Evolutionary conservation across 75 land plant species (phyloP), one percentile per base, ranked within the genome.

Genomic region (Ceratopteris richardii): DNA sequence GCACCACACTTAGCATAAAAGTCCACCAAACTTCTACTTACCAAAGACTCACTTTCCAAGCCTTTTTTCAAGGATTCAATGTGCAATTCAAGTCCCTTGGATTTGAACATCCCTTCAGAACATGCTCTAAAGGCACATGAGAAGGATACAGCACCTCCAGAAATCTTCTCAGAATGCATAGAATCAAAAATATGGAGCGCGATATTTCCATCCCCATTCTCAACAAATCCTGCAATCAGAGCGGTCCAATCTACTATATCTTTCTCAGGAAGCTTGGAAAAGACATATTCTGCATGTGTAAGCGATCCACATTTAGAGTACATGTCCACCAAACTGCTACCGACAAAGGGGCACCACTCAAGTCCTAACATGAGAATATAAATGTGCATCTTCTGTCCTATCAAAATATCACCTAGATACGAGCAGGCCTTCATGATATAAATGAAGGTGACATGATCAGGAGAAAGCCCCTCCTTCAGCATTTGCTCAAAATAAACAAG

Each of bases 221-320:
- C 50, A 4, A 21, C 50, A 46, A 6, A 46, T 46, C 22, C 50
- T 46, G 50, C 18, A 46, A 46, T 46, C 22, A 46, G 14, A 18
- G 83, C 79, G 28, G 79, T 80, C 76, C 79, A 80, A 27, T 64
- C 65, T 51, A 81, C 73, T 22, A 82, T 81, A 68, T 82, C 81
- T 58, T 65, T 73, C 19, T 55, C 57, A 51, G 56, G 21, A 58
- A 82, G 78, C 61, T 75, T 66, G 44, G 56, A 75, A 31, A 82
- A 82, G 56, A 71, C 66, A 16, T 13, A 2, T 24, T 60, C n/a
- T 0, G 86, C 86, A 50, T 68, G 66, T 23, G n/a, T 51, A 31
- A 79, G 23, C 0, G 1, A 36, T 0, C 85, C 64, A 40, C 89
- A 79, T 50, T 76, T 82, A 19, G 72, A 26, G 48, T 85, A 85